These are phyloP conservation scores for Chalciporus sphaerocephalus DNA, from an alignment of 768 basidiomycete genomes.

Conservation along the genomic window DNA sequence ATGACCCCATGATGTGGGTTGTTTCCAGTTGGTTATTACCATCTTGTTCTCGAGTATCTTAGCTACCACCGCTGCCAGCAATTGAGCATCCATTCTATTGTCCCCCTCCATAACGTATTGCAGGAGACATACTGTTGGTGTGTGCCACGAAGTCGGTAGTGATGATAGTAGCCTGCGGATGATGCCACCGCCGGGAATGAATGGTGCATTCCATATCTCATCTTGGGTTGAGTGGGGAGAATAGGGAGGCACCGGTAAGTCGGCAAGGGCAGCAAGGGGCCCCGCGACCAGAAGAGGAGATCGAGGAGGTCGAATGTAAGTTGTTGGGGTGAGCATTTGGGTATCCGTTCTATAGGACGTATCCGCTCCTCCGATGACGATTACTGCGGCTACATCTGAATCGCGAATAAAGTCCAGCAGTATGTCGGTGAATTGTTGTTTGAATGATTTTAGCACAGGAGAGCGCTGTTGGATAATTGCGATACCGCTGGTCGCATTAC, in stretches of 20 bases:
- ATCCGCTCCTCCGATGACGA: constrained; percentile 76
- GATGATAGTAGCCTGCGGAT: constrained; percentile 62
- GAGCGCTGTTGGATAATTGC: constrained; percentile 75
- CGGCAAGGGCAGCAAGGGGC: constrained; percentile 39
- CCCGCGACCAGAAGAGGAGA: constrained; percentile 43
- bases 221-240: constrained; percentile 43
- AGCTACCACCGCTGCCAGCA: constrained; percentile 52
- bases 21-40: constrained; percentile 42
- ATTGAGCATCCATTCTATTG: constrained; percentile 65
- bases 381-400: constrained; percentile 46
- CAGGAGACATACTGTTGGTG: constrained; percentile 56
- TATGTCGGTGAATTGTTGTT: constrained; percentile 59
- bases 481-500: constrained; percentile 44
- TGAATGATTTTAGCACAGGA: constrained; percentile 69
- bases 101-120: constrained; percentile 83
- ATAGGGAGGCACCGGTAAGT: constrained; percentile 52
- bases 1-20: constrained; percentile 60
- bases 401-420: constrained; percentile 54
- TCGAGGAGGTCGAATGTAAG: constrained; percentile 46
- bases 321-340: constrained; percentile 73
- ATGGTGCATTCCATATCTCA: constrained; percentile 45
- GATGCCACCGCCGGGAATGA: constrained; percentile 77
- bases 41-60: constrained; percentile 43
- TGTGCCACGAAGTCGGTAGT: constrained; percentile 45
- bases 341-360: constrained; percentile 66